These are phyloP conservation scores for Colletotrichum sublineola DNA, from an alignment of 2,329 filamentous ascomycete genomes.

Conservation along the genomic window DNA sequence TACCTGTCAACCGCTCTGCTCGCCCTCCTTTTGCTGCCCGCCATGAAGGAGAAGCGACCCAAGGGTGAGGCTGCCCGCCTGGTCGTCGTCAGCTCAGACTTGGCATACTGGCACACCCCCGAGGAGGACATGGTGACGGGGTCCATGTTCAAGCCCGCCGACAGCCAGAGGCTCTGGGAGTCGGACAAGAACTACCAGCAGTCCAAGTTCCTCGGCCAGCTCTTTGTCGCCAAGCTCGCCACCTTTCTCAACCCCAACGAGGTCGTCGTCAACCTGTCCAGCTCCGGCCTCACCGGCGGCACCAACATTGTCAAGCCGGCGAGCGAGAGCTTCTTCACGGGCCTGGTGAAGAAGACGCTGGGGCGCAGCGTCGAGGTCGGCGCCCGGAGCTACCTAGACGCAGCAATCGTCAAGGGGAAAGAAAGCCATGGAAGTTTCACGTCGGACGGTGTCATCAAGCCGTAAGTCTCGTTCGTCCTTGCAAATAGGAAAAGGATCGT, in stretches of 20 bases:
- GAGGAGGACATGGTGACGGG: constrained; percentile 45
- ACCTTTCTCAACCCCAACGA: constrained; percentile 56
- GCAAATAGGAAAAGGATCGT: too few relatives aligned
- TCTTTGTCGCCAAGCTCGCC: constrained; percentile 54
- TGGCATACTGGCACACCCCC: constrained; percentile 42
- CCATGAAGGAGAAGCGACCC: constrained; percentile 43
- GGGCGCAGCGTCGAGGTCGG: constrained; percentile 54
- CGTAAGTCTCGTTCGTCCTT: constrained; percentile 52
- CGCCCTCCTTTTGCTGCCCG: constrained; percentile 43
- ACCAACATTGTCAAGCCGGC: constrained; percentile 55
- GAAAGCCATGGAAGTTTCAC: constrained; percentile 64
- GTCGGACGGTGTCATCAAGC: constrained; percentile 59
- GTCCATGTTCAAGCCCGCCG: constrained; percentile 48
- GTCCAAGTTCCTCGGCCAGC: constrained; percentile 51
- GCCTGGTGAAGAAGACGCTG: constrained; percentile 44
- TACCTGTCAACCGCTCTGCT: constrained; percentile 48
- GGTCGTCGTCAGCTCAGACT: constrained; percentile 51
- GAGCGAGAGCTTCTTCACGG: constrained; percentile 40
- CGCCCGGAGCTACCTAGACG: constrained; percentile 61
- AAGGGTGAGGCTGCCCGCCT: constrained; percentile 45
- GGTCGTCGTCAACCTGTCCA: constrained; percentile 61
- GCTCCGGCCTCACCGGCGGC: constrained; percentile 59
- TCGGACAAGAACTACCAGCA: constrained; percentile 45
- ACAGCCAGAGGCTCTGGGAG: constrained; percentile 48
- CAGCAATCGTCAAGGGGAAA: constrained; percentile 57